Evolutionary conservation across 2,329 filamentous ascomycete genomes (phyloP), one percentile per base, ranked within the genome.

Genomic region (Venturia carpophila): DNA sequence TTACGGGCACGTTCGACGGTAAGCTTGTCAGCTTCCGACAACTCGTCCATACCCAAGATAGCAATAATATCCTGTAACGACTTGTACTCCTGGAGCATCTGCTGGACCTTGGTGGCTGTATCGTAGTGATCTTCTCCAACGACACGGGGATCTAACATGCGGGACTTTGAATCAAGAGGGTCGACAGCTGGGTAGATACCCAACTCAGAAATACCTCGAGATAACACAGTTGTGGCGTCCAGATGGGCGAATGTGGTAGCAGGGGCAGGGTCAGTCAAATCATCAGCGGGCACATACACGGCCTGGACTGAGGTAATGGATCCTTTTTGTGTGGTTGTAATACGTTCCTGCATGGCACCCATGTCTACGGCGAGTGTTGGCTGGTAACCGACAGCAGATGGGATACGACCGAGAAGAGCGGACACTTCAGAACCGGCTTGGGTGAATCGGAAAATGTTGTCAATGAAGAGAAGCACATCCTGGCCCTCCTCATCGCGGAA

Each of bases 81-180:
- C 90, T 97, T 97, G 90, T 99, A 99, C 86, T 97, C 94, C 84
- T 99, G 94, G 79, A 99, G 89, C 82, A 97, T 97, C 84, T 96
- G 92, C 86, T 99, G 94, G 77, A 99, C 94, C 74, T 88, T 88
- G 79, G 90, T 90, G 79, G 94, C 94, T 75, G 87, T 93, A 69
- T 92, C 79, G 88, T 99, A 99, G 87, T 99, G 94, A 69, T 99
- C 94, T 77, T 97, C 85, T 79, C 94, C 94, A 76, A 99, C 90
- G 77, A 99, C 87, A 90, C 94, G 92, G 81, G 94, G 91, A 84
- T 97, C 94, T 77, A 99, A 85, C 90, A 99, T 97, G 87, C 94
- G 92, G 72, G 92, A 97, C 84, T 96, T 97, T 79, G 92, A 97
- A 84, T 97, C 94, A 71, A 99, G 92, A 82, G 94, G 94, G 80